phyloP scores from a whole-genome alignment of 2,329 filamentous ascomycete species.

The Aspergillus sp. region DNA sequence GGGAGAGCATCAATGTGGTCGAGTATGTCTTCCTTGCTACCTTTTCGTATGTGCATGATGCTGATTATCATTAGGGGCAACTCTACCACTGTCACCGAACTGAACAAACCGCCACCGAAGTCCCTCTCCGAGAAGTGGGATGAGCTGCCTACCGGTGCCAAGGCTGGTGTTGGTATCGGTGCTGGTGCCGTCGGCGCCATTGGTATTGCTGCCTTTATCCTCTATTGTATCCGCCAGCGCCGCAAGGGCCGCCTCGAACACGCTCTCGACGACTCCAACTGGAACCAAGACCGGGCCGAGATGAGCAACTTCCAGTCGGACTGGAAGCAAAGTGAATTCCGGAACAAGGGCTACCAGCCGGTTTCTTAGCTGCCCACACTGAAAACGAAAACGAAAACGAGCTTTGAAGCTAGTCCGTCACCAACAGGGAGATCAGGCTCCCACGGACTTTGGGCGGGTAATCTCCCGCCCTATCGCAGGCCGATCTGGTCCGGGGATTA shows the following conservation, averaged over 20 bases:
- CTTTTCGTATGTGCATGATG: not conserved
- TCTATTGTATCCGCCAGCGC: slow-evolving; percentile 47
- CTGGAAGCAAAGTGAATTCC: slow-evolving; percentile 34
- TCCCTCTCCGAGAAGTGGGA: slow-evolving; percentile 36
- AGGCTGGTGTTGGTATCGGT: slow-evolving; percentile 42
- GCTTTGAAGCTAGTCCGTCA: not conserved
- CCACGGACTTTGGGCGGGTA: not conserved
- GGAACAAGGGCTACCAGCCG: slow-evolving; percentile 21
- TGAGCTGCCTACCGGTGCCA: slow-evolving; percentile 40
- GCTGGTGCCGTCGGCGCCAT: slow-evolving; percentile 28
- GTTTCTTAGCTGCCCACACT: slow-evolving; percentile 6
- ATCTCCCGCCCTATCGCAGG: slow-evolving; percentile 1
- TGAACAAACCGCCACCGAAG: slow-evolving; percentile 30
- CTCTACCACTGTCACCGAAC: slow-evolving; percentile 41
- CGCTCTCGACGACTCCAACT: slow-evolving; percentile 42
- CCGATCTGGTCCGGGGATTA: not conserved
- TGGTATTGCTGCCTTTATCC: slow-evolving; percentile 30
- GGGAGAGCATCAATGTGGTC: slow-evolving; percentile 57
- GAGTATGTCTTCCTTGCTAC: slow-evolving; percentile 21
- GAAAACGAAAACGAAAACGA: not conserved
- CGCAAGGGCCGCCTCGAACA: slow-evolving; percentile 45
- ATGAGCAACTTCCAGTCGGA: slow-evolving; percentile 32
- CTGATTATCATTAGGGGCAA: slow-evolving; percentile 53
- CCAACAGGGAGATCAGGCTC: not conserved
- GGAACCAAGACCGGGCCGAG: slow-evolving; percentile 32